phyloP scores from a whole-genome alignment of 331 rosid genomes.

The Quercus lobata region DNA sequence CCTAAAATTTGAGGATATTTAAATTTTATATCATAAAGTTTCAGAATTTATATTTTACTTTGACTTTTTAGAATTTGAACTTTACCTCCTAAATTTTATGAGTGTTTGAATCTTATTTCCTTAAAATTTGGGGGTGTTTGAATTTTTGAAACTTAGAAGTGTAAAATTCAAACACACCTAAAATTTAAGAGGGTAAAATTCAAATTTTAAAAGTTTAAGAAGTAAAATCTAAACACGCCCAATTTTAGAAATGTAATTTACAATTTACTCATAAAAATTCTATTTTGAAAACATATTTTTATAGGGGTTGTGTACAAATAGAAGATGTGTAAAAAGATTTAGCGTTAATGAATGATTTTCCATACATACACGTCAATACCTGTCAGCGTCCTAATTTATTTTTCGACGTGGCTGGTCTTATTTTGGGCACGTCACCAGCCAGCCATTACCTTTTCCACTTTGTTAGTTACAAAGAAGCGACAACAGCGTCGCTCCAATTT shows the following conservation, averaged over 20 bases:
- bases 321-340: too few relatives aligned
- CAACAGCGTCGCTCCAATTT: neutral
- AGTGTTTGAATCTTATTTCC: fast-evolving
- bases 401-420: constrained; percentile 24
- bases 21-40: fast-evolving
- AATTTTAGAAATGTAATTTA: fast-evolving
- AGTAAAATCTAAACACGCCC: fast-evolving
- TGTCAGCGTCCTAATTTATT: neutral
- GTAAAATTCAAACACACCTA: fast-evolving
- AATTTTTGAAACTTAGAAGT: fast-evolving
- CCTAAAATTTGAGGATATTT: fast-evolving
- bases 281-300: too few relatives aligned
- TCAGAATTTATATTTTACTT: too few relatives aligned
- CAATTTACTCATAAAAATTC: too few relatives aligned
- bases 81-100: fast-evolving
- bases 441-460: neutral
- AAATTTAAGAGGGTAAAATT: fast-evolving
- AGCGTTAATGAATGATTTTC: too few relatives aligned
- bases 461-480: neutral
- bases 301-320: too few relatives aligned
- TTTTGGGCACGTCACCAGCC: constrained; percentile 42
- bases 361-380: neutral
- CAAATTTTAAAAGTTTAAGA: fast-evolving
- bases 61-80: fast-evolving
- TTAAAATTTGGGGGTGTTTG: too few relatives aligned